Base-by-base conservation (phyloP, 345 rosid species). In the Euphorbia peplus region DNA sequence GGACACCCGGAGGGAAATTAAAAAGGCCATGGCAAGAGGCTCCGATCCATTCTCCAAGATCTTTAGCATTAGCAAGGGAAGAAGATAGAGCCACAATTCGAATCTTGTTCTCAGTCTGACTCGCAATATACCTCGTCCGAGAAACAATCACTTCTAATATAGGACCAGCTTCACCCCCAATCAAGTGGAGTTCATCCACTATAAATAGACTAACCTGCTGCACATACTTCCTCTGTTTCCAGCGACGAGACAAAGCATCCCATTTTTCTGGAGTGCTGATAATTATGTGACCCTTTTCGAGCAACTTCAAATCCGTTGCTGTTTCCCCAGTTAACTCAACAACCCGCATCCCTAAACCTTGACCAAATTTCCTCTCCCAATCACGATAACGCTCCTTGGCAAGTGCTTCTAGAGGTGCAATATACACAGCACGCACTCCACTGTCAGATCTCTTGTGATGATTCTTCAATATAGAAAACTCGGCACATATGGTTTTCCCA, bases 21-120 rank as follows among this genome's bases (percentile, higher is more conserved):
- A 91, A 91, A 74, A 95, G 93, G 59, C 97, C 96, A 15, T 88
- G 93, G 51, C 96, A 90, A 76, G 91, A 83, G 76, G 93, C 93
- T 41, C 97, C 97, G 58, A 88, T 89, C 99, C 97, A 95, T 73
- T 91, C 97, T 32, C 99, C 97, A 59, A 91, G 95, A 79, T 90
- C 99, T 83, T 90, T 87, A 1, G 97, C 99, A 82, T 91, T 95
- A 35, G 97, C 95, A 60, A 95, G 96, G 50, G 99, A 95, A 72
- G 99, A 88, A 46, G 99, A 95, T 47, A 95, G 77, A 30, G 95
- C 97, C 78, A 91, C 95, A 70, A 95, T 84, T 26, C 96, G 85
- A 57, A 88, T 95, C 88, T 84, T 86, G 78, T 87, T 89, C 73
- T 86, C 91, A 1, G 75, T 79, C 86, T 88, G 95, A 75, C 93